These are phyloP conservation scores for Strobilomyces echinocephalus DNA, from an alignment of 768 basidiomycete species.

Conservation along the genomic window DNA sequence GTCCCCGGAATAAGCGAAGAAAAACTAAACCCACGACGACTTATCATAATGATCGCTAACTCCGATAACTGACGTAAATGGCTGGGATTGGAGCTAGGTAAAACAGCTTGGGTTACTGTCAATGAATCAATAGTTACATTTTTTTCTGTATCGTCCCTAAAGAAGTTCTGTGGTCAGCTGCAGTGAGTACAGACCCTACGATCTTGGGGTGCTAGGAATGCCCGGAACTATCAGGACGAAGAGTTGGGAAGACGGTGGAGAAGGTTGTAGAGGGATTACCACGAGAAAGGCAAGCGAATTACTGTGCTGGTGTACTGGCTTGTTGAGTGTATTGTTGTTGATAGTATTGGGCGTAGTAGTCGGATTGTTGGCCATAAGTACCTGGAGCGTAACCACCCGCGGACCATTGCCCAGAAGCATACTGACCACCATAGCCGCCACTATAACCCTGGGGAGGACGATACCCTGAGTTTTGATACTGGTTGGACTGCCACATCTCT, in stretches of 20 bases:
- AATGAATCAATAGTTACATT: slow-evolving; percentile 28
- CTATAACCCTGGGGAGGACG: slow-evolving; percentile 64
- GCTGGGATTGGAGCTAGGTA: slow-evolving; percentile 19
- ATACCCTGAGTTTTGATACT: slow-evolving; percentile 54
- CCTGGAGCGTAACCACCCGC: slow-evolving; percentile 30
- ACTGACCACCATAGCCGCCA: slow-evolving; percentile 41
- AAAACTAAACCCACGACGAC: slow-evolving; percentile 13
- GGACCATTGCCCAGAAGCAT: slow-evolving; percentile 38
- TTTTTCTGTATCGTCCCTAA: slow-evolving; percentile 24
- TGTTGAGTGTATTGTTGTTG: slow-evolving; percentile 83
- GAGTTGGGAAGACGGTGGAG: slow-evolving; percentile 14
- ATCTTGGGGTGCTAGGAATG: slow-evolving; percentile 20
- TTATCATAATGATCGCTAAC: background rate
- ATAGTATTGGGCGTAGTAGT: slow-evolving; percentile 86
- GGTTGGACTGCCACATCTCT: slow-evolving; percentile 73
- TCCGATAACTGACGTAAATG: slow-evolving; percentile 5
- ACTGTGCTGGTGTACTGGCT: slow-evolving; percentile 41
- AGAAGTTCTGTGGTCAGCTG: slow-evolving; percentile 33
- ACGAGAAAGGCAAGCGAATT: slow-evolving; percentile 8
- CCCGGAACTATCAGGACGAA: slow-evolving; percentile 11
- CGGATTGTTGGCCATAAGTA: slow-evolving; percentile 45
- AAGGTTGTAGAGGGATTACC: slow-evolving; percentile 28
- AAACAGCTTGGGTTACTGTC: slow-evolving; percentile 23
- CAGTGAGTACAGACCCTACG: slow-evolving; percentile 32
- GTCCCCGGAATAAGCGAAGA: slow-evolving; percentile 19